These are phyloP conservation scores for Phytophthora pistaciae DNA, from an alignment of 352 stramenopile genomes.

Conservation along the genomic window DNA sequence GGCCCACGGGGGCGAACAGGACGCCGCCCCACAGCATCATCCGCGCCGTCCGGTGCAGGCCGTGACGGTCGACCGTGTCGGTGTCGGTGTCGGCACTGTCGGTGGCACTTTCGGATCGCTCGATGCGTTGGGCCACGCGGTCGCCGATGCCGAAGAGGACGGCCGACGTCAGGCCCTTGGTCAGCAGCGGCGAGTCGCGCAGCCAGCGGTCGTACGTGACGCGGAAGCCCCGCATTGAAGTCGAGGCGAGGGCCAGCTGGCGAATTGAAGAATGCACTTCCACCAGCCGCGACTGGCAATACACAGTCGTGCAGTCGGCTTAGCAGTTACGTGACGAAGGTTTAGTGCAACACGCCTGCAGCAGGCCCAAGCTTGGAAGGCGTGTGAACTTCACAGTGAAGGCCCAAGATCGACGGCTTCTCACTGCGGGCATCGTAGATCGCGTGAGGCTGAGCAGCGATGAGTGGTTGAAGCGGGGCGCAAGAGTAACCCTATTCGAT, in stretches of 20 bases:
- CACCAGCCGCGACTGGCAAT: not conserved
- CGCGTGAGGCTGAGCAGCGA: conserved; percentile 8
- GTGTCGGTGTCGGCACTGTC: not conserved
- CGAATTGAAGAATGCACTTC: conserved; percentile 26
- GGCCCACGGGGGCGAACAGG: conserved; percentile 86
- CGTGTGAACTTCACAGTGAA: too few species aligned
- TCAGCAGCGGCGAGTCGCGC: conserved; percentile 59
- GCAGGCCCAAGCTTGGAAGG: not conserved
- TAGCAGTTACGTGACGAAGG: conserved; percentile 20
- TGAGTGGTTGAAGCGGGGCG: conserved; percentile 36
- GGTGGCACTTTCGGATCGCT: conserved; percentile 21
- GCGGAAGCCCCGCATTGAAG: conserved; percentile 51
- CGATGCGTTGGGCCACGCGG: conserved; percentile 62
- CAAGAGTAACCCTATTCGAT: conserved; percentile 15
- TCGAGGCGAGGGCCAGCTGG: not conserved
- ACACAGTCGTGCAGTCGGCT: not conserved
- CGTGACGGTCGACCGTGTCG: conserved; percentile 20
- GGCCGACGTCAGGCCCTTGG: conserved; percentile 75
- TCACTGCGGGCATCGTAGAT: conserved; percentile 5
- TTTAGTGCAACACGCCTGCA: not conserved
- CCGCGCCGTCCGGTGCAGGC: conserved; percentile 44
- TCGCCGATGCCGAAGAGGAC: conserved; percentile 78
- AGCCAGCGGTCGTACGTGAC: conserved; percentile 67
- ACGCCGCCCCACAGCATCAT: conserved; percentile 91
- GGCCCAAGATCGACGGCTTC: too few species aligned